Evolutionary conservation across 169 alveolate genomes (phyloP), one percentile per base, ranked within the genome.

Genomic region (Plasmodium vivax): DNA sequence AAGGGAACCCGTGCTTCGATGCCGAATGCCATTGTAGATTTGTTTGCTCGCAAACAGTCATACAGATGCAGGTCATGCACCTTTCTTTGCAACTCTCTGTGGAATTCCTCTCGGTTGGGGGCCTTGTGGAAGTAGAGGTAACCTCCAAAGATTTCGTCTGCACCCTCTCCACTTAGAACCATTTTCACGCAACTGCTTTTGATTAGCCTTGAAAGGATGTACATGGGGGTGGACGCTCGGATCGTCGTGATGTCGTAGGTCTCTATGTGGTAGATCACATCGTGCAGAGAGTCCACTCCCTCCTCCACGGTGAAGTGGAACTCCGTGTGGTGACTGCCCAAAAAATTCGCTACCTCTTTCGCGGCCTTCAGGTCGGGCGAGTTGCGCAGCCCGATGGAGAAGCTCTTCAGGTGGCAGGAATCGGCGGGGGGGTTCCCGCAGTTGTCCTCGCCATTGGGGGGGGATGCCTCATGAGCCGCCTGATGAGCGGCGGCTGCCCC

Each of bases 151-250:
- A 98, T 94, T 83, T 98, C 99, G 85, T 97, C 98, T 0, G 98
- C 96, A 12, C 99, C 99, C 85, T 97, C 99, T 27, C 98, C 98
- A 68, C 97, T 62, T 92, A 96, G 92, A 30, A 97, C 98, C 96
- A 97, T 96, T 93, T 97, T 97, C 51, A 97, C 96, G 45, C 98
- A 98, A 51, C 96, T 82, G 3, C 97, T 92, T 83, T 84, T 90
- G 58, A 93, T 87, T 83, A 94, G 79, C 84, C 98, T 92, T 56
- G 98, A 95, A 74, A 97, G 95, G 56, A 97, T 92, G 92, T 96
- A 98, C 98, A 97, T 96, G n/a, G 98, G 98, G 7, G 98, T 96
- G 38, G 98, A 96, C 8, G 99, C 99, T 30, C 98, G 96, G 27
- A 98, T 94, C 34, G 98, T 98, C 12, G 98, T 96, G 56, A 96